phyloP scores from a whole-genome alignment of 768 basidiomycete species.

The Leucosporidium yakuticum region DNA sequence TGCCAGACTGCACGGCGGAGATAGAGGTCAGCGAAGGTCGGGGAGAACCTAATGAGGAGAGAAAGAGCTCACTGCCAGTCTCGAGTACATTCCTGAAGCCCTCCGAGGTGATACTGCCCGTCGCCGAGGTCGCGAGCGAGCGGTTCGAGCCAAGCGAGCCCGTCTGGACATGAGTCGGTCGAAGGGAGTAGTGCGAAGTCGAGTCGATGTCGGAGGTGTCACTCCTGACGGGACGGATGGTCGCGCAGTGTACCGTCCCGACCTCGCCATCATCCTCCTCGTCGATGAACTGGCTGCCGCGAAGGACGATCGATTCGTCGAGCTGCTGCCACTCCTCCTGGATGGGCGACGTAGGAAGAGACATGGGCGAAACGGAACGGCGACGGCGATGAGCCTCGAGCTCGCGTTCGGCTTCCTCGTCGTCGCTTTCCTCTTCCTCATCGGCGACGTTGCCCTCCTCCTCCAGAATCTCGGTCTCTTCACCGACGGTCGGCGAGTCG shows the following conservation, averaged over 20 bases:
- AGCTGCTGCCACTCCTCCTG: neutral
- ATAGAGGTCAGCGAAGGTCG: neutral
- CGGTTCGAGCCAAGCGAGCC: constrained; percentile 2
- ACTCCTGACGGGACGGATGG: constrained; percentile 14
- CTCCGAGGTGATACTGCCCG: constrained; percentile 8
- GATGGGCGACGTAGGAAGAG: neutral
- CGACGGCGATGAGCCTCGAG: neutral
- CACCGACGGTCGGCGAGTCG: neutral
- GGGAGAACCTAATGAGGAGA: no score
- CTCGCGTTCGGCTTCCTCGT: neutral
- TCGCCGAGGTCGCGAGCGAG: neutral
- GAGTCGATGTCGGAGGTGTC: neutral
- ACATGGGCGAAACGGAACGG: neutral
- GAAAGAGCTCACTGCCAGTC: neutral
- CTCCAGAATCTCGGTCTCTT: constrained; percentile 12
- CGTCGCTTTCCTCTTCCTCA: neutral
- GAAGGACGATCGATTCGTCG: constrained; percentile 9
- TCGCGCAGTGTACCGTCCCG: constrained; percentile 26
- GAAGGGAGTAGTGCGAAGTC: neutral
- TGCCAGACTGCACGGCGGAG: neutral
- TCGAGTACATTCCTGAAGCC: constrained; percentile 15
- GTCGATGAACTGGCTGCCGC: constrained; percentile 1
- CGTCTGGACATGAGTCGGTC: constrained; percentile 65
- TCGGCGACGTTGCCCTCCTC: constrained; percentile 13
- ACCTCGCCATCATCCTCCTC: constrained; percentile 16